Conservation (phyloP, 768 basidiomycete species). For the Plicaturopsis crispa region DNA sequence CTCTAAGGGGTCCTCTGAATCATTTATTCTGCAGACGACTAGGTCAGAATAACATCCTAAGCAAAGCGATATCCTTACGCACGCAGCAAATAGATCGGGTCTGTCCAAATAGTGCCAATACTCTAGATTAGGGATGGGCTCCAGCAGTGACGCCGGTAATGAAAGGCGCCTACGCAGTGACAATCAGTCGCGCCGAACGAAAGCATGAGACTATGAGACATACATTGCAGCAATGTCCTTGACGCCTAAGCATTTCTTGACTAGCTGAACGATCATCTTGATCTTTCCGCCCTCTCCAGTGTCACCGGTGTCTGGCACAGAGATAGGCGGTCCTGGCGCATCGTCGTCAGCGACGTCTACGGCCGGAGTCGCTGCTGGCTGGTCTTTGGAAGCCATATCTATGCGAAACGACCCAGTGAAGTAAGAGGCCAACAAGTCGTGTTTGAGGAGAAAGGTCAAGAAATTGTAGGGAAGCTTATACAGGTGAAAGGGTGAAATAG, state of each 20-base stretch:
- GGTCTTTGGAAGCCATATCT: too few species aligned
- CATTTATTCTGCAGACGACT: constrained; percentile 64
- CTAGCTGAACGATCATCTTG: constrained; percentile 87
- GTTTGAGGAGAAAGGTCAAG: too few species aligned
- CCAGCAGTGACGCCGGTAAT: constrained; percentile 85
- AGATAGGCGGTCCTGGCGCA: constrained; percentile 46
- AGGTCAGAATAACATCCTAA: constrained; percentile 2
- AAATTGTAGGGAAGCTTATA: too few species aligned
- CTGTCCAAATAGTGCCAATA: constrained; percentile 94
- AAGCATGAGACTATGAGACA: constrained; percentile 20
- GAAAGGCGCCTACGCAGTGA: constrained; percentile 93
- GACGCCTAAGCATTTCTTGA: constrained; percentile 88
- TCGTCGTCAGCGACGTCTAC: constrained; percentile 34
- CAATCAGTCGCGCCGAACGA: constrained; percentile 3
- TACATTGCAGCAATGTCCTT: constrained; percentile 95
- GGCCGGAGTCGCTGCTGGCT: too few species aligned
- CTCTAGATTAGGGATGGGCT: constrained; percentile 93
- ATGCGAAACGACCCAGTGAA: too few species aligned
- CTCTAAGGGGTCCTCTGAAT: constrained; percentile 86
- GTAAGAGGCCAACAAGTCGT: too few species aligned
- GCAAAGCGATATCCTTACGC: constrained; percentile 23
- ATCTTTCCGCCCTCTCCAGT: constrained; percentile 84
- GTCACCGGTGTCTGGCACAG: constrained; percentile 64
- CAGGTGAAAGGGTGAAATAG: too few species aligned
- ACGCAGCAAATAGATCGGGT: constrained; percentile 90